Evolutionary conservation across 2,329 filamentous ascomycete species (phyloP).

Genomic region (Alternaria triticina): DNA sequence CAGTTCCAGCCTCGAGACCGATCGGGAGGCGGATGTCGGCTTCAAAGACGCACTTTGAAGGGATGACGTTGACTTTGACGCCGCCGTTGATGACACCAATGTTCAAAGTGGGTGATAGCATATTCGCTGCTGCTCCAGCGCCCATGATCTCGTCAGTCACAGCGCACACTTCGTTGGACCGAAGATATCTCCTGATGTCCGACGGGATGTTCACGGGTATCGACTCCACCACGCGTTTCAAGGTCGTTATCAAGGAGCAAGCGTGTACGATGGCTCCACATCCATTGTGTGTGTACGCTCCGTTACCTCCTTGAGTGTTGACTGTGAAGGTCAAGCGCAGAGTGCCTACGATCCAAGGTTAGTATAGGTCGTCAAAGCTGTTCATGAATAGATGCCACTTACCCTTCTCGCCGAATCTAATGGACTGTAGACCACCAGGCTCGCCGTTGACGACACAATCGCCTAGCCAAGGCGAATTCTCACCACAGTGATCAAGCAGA

Average conservation of each 20-base stretch:
- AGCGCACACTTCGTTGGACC: neutral
- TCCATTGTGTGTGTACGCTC: neutral
- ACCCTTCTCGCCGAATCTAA: neutral
- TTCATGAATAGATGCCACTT: neutral
- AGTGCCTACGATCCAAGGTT: neutral
- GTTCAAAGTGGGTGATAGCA: neutral
- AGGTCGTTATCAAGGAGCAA: neutral
- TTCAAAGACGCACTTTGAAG: conserved; percentile 48
- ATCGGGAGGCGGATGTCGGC: conserved; percentile 52
- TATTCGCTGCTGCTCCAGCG: neutral
- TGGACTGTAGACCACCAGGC: neutral
- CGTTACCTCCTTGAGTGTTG: neutral
- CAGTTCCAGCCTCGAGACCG: conserved; percentile 35
- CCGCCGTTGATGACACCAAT: conserved; percentile 50
- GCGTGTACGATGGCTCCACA: neutral
- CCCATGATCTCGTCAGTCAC: neutral
- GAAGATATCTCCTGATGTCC: neutral
- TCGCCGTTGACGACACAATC: neutral
- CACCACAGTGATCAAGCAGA: neutral
- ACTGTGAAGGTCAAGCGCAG: neutral
- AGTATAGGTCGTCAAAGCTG: neutral
- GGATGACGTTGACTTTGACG: conserved; percentile 53
- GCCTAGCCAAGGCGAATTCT: neutral
- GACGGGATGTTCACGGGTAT: neutral
- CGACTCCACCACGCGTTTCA: neutral